A percentile compares a stretch with the other conserved stretches of the same genome.
phyloP scores from a whole-genome alignment of 208 protist species.

The Acanthamoeba quina region DNA sequence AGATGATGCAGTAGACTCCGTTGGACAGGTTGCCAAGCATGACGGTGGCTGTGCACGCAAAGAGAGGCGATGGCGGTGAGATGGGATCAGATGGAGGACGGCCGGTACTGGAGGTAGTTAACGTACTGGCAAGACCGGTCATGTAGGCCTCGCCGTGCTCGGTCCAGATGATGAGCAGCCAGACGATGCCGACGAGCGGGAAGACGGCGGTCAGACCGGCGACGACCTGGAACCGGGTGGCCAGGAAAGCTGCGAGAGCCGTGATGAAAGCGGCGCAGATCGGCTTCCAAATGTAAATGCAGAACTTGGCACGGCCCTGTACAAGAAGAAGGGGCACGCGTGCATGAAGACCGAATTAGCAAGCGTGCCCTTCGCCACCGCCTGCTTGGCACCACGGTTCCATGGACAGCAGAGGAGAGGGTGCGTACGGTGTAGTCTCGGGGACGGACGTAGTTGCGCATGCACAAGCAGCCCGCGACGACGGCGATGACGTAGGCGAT shows the following conservation, averaged over 20 bases:
- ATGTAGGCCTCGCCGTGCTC: conserved; percentile 51
- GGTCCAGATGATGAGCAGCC: conserved; percentile 29
- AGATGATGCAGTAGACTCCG: conserved; percentile 52
- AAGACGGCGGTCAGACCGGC: conserved; percentile 32
- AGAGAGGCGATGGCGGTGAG: neutral
- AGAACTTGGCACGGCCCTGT: conserved; percentile 40
- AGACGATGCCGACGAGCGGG: conserved; percentile 29
- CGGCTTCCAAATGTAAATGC: conserved; percentile 45
- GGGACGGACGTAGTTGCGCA: conserved; percentile 34
- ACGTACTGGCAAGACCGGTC: conserved; percentile 39
- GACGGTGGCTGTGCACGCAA: neutral
- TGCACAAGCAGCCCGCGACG: conserved; percentile 40
- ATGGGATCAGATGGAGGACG: neutral
- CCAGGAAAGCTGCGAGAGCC: neutral
- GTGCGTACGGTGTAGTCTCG: neutral
- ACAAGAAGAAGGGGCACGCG: neutral
- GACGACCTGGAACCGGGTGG: conserved; percentile 18
- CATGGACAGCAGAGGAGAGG: neutral
- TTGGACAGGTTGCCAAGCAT: conserved; percentile 45
- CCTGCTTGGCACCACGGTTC: neutral
- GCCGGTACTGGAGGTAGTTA: neutral
- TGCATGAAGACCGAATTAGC: neutral
- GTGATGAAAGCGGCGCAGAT: conserved; percentile 21
- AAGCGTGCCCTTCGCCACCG: neutral
- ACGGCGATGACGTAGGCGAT: conserved; percentile 23